Evolutionary conservation across 2,329 filamentous ascomycete genomes (phyloP).

Genomic region (Whalleya microplaca): DNA sequence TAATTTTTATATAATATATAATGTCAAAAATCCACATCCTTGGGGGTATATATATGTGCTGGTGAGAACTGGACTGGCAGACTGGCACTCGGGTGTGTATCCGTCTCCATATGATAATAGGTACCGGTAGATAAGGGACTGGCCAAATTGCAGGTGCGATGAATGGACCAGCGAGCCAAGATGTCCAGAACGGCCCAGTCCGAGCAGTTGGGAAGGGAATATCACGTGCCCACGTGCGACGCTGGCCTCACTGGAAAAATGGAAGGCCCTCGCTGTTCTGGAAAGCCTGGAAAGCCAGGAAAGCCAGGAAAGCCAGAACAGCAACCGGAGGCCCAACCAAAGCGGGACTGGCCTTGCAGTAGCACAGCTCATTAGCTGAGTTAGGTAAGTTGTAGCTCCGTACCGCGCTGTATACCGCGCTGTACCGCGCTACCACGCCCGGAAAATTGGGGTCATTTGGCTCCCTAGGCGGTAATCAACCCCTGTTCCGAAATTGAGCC

Average conservation of each 20-base stretch:
- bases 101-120: no score
- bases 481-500: neutral
- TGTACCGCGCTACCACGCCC: neutral
- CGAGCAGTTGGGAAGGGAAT: neutral
- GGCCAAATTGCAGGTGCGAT: neutral
- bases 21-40: no score
- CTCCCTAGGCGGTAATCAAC: no score
- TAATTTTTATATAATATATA: no score
- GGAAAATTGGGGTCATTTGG: neutral
- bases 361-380: no score
- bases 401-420: no score
- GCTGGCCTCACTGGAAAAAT: neutral
- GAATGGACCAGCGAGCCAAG: neutral
- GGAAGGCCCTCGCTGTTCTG: neutral
- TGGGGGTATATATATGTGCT: no score
- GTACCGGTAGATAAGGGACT: neutral
- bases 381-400: neutral
- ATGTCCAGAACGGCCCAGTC: neutral
- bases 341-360: no score
- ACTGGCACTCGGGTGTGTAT: neutral
- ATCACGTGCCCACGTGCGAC: neutral
- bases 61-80: no score
- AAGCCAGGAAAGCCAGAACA: neutral
- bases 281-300: neutral
- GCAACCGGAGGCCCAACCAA: no score